Evolutionary conservation across 2,329 filamentous ascomycete genomes (phyloP).

Genomic region (Xylaria sp.): DNA sequence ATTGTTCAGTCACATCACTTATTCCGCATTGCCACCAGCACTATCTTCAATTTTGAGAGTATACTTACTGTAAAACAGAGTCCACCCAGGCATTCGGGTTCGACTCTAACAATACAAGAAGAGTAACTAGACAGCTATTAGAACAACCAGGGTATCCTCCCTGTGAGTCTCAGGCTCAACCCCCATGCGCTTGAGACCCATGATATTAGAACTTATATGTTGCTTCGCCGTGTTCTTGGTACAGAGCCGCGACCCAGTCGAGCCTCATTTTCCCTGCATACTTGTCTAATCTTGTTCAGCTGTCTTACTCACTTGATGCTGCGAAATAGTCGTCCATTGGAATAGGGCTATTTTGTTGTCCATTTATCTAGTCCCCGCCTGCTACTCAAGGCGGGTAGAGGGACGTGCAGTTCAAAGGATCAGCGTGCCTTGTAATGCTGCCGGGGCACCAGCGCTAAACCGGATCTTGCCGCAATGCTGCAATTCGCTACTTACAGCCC

Average conservation of each 20-base stretch:
- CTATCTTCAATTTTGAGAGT: neutral
- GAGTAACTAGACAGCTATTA: neutral
- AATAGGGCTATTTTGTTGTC: neutral
- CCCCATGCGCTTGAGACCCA: neutral
- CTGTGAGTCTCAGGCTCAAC: neutral
- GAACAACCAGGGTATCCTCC: neutral
- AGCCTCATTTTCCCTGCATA: constrained; percentile 3
- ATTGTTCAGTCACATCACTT: neutral
- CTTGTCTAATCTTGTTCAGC: neutral
- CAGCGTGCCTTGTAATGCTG: constrained; percentile 11
- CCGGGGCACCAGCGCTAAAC: constrained; percentile 25
- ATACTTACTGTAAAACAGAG: neutral
- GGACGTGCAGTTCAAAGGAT: constrained; percentile 19
- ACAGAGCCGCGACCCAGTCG: neutral
- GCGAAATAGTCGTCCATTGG: neutral
- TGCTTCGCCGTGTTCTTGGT: neutral
- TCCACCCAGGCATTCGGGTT: neutral
- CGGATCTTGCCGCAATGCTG: constrained; percentile 17
- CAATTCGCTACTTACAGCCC: neutral
- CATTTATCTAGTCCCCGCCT: too few relatives aligned
- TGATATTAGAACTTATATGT: neutral
- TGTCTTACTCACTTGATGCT: neutral
- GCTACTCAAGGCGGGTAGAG: too few relatives aligned
- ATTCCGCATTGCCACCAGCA: neutral
- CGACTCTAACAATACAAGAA: neutral